These are phyloP conservation scores for Pestalotiopsis sp. DNA, from an alignment of 2,329 filamentous ascomycete species.

Conservation along the genomic window DNA sequence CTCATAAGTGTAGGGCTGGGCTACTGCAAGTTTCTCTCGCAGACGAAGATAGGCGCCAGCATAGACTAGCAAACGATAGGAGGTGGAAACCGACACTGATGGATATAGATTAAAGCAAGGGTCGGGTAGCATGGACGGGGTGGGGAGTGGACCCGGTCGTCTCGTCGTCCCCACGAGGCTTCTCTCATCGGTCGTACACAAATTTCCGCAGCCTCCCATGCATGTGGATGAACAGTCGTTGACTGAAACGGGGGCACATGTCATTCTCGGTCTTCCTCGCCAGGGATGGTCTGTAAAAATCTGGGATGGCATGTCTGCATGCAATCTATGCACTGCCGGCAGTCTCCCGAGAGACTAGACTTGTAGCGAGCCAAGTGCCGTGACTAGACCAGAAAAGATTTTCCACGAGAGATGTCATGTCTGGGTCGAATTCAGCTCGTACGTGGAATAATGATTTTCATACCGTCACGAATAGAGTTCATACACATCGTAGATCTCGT, in stretches of 20 bases:
- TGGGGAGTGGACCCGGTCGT: not conserved
- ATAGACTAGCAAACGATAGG: not conserved
- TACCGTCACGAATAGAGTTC: not conserved
- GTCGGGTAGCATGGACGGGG: constrained; percentile 1
- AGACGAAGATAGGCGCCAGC: not conserved
- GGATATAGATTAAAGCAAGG: constrained; percentile 11
- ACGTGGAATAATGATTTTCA: not conserved
- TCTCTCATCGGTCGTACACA: not conserved
- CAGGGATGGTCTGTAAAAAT: not conserved
- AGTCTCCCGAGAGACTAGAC: constrained; percentile 3
- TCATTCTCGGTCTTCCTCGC: not conserved
- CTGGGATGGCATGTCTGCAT: not conserved
- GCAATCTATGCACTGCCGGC: constrained; percentile 3
- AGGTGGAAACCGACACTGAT: constrained; percentile 4
- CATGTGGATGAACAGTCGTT: not conserved
- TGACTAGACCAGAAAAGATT: not conserved
- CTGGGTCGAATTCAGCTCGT: not conserved
- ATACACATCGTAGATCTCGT: constrained; percentile 5
- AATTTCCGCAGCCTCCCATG: constrained; percentile 3
- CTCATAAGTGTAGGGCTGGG: constrained; percentile 8
- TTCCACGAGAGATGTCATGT: not conserved
- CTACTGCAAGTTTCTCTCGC: constrained; percentile 1
- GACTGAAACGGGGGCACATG: constrained; percentile 2
- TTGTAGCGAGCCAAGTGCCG: not conserved
- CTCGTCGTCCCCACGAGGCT: constrained; percentile 1